Evolutionary conservation across 345 rosid genomes (phyloP).

Genomic region (Lumnitzera racemosa): DNA sequence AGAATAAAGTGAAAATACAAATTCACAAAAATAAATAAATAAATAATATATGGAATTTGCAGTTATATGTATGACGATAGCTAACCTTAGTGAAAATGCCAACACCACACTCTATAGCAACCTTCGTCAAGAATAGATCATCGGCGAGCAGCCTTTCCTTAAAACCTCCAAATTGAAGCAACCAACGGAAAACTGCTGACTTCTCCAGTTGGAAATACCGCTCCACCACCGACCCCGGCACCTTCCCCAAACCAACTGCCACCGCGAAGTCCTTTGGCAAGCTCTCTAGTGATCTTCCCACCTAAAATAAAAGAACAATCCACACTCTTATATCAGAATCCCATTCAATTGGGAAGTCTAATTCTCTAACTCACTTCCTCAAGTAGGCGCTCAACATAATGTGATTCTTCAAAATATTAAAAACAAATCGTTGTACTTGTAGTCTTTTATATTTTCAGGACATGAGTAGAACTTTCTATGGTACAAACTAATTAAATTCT

Average conservation of each 20-base stretch:
- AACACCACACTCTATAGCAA: slow-evolving; percentile 67
- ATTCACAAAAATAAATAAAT: no score
- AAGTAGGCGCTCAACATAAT: no score
- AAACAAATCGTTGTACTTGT: no score
- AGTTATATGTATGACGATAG: no score
- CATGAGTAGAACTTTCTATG: no score
- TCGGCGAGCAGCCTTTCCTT: slow-evolving; percentile 66
- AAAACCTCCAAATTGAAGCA: slow-evolving; percentile 59
- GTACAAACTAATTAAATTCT: no score
- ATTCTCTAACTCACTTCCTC: not conserved
- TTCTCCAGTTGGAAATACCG: slow-evolving; percentile 54
- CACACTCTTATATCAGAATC: no score
- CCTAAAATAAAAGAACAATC: slow-evolving; percentile 16
- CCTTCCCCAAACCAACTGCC: slow-evolving; percentile 43
- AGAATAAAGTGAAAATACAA: no score
- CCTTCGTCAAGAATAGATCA: slow-evolving; percentile 62
- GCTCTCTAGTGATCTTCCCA: slow-evolving; percentile 38
- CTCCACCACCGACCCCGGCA: slow-evolving; percentile 41
- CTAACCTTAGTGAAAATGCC: slow-evolving; percentile 67
- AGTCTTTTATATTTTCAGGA: no score
- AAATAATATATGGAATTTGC: no score
- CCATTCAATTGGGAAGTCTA: not conserved
- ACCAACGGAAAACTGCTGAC: slow-evolving; percentile 38
- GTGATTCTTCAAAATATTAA: no score
- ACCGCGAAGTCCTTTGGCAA: slow-evolving; percentile 56